Evolutionary conservation across 2,329 filamentous ascomycete genomes (phyloP).

Genomic region (Stachybotrys chartarum): DNA sequence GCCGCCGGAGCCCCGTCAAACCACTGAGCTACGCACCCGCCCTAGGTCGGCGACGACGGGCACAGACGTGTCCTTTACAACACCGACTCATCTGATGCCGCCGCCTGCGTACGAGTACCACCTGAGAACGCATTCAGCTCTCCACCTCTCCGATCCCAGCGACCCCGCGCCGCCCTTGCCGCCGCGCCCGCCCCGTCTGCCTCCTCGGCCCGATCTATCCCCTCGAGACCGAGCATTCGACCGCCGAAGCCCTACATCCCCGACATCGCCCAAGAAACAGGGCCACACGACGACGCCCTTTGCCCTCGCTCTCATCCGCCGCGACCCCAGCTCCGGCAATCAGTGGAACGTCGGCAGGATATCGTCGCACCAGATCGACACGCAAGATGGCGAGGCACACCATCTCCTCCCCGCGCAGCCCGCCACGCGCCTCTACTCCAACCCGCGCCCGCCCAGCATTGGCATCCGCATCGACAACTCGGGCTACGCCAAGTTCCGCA

Average conservation of each 20-base stretch:
- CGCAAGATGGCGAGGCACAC: constrained; percentile 12
- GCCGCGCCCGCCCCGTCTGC: neutral
- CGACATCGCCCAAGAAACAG: constrained; percentile 29
- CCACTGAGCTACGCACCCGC: constrained; percentile 11
- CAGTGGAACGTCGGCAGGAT: constrained; percentile 74
- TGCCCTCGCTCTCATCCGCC: constrained; percentile 60
- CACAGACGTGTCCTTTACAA: neutral
- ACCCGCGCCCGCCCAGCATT: constrained; percentile 31
- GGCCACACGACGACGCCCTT: constrained; percentile 35
- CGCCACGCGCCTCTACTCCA: constrained; percentile 5
- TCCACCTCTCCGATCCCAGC: neutral
- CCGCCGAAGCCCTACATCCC: neutral
- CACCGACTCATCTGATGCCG: neutral
- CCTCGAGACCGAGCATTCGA: too few relatives aligned
- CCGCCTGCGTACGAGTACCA: neutral
- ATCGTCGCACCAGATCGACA: constrained; percentile 43
- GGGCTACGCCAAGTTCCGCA: constrained; percentile 51
- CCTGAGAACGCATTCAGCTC: neutral
- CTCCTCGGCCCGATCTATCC: neutral
- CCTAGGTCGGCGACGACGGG: neutral
- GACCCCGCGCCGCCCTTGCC: neutral
- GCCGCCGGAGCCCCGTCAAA: neutral
- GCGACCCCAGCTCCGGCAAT: constrained; percentile 58
- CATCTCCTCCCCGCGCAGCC: constrained; percentile 14
- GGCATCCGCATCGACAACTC: constrained; percentile 46